Conservation (phyloP, 2,329 filamentous ascomycete genomes). For the Aspergillus udagawae region DNA sequence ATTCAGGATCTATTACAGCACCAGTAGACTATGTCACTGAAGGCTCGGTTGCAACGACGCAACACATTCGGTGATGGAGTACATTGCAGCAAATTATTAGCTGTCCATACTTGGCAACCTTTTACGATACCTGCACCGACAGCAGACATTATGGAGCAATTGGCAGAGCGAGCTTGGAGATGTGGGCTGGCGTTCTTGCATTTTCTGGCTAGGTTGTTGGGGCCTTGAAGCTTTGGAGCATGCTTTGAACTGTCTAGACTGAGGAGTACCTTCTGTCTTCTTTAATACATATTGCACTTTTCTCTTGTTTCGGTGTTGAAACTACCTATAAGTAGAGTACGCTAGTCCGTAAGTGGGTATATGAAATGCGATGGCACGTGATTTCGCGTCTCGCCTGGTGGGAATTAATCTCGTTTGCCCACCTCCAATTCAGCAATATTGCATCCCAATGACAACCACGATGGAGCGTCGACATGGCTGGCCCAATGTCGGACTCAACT, state of each 20-base stretch:
- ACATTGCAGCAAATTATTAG: background rate
- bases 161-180: background rate
- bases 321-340: background rate
- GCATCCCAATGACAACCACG: conserved; percentile 1
- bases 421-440: background rate
- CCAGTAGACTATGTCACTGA: conserved; percentile 2
- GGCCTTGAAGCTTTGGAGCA: background rate
- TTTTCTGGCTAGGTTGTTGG: background rate
- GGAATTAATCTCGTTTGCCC: background rate
- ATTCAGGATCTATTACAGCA: conserved; percentile 35
- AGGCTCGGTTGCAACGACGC: background rate
- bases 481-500: conserved; percentile 2
- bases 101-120: background rate
- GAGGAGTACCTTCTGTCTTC: background rate
- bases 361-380: background rate
- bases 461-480: conserved; percentile 25
- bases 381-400: background rate
- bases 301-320: background rate
- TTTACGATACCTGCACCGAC: background rate
- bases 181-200: background rate
- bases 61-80: background rate
- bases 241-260: background rate
- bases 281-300: background rate
- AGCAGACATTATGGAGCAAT: background rate
- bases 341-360: background rate